These are phyloP conservation scores for Alnus rubra DNA, from an alignment of 306 rosid species.

Conservation along the genomic window DNA sequence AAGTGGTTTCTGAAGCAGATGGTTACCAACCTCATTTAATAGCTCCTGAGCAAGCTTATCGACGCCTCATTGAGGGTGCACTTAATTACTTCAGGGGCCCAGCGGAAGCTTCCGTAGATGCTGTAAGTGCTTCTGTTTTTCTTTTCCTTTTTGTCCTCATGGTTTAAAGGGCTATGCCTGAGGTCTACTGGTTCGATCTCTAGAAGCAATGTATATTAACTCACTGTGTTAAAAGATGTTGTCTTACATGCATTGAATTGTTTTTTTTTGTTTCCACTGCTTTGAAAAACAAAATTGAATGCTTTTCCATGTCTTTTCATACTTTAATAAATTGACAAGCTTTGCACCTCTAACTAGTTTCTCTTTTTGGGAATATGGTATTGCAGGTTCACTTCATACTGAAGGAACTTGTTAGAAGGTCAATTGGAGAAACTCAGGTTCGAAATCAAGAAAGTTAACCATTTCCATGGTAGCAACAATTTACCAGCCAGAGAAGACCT, in stretches of 20 bases:
- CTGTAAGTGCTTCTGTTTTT: constrained; percentile 30
- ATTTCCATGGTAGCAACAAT: background rate
- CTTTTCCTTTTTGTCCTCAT: background rate
- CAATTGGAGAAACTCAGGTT: constrained; percentile 55
- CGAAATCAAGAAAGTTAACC: constrained; percentile 5
- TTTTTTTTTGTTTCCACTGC: too few relatives aligned
- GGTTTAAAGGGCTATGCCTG: background rate
- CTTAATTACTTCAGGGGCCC: constrained; percentile 52
- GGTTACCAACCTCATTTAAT: constrained; percentile 64
- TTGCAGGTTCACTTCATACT: constrained; percentile 51
- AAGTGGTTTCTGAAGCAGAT: constrained; percentile 52
- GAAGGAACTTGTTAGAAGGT: constrained; percentile 51
- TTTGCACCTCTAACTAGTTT: background rate
- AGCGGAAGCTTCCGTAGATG: constrained; percentile 57
- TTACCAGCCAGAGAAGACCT: background rate
- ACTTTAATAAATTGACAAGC: background rate
- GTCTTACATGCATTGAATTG: background rate
- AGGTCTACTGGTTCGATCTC: background rate
- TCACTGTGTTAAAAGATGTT: background rate
- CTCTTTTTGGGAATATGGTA: constrained; percentile 5
- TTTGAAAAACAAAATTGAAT: background rate
- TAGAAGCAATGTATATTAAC: background rate
- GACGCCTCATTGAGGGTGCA: constrained; percentile 54
- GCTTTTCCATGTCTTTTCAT: background rate
- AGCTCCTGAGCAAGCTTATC: constrained; percentile 59